Conservation (phyloP, 139 green algal species). For the Micractinium conductrix region DNA sequence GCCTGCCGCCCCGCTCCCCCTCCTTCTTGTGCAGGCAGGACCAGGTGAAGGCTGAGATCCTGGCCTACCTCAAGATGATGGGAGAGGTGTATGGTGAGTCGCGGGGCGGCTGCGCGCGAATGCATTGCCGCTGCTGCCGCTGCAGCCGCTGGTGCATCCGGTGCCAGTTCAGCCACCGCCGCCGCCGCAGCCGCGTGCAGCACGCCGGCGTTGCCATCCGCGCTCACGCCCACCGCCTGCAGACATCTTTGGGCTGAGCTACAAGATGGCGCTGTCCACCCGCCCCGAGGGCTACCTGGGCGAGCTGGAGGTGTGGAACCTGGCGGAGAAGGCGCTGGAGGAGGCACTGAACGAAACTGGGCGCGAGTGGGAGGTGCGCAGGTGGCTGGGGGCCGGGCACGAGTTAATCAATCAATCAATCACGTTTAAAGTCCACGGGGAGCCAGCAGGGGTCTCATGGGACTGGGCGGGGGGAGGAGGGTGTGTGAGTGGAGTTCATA, state of each 20-base stretch:
- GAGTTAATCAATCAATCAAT: neutral
- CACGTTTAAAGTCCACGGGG: too few species aligned
- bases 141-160: too few species aligned
- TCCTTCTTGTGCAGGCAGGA: conserved; percentile 56
- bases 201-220: too few species aligned
- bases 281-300: conserved; percentile 90
- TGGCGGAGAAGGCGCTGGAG: conserved; percentile 87
- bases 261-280: conserved; percentile 94
- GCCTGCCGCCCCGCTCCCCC: neutral
- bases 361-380: conserved; percentile 60
- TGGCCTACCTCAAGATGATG: conserved; percentile 87
- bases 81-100: conserved; percentile 94
- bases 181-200: too few species aligned
- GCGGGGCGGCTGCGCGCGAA: too few species aligned
- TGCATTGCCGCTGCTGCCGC: too few species aligned
- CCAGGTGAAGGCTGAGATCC: conserved; percentile 88
- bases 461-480: too few species aligned
- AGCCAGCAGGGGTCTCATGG: too few species aligned
- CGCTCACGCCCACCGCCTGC: too few species aligned
- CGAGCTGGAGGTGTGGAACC: conserved; percentile 92
- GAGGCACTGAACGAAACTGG: conserved; percentile 86
- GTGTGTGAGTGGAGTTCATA: too few species aligned
- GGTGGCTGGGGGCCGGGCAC: neutral
- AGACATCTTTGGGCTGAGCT: conserved; percentile 93
- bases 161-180: too few species aligned